Base-by-base conservation (phyloP, 2,329 filamentous ascomycete species). In the Xylaria sp. region DNA sequence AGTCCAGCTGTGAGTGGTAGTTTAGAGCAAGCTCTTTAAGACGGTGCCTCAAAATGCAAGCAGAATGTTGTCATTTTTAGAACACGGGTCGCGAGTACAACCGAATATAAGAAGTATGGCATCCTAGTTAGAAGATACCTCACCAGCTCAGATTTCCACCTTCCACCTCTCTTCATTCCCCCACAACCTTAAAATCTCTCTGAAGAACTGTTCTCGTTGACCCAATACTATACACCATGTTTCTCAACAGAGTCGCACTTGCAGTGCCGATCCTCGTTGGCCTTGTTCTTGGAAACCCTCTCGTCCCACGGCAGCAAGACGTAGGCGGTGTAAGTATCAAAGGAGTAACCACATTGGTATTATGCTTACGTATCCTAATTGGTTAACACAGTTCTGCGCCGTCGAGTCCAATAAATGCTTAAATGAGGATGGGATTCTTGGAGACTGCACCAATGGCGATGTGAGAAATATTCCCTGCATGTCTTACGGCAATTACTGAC, bases 251-350 rank as follows among this genome's bases (percentile, higher is more conserved):
- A 24, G 19, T 50, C 47, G 47, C 47, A 50, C n/a, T 50, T 11
- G 7, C 19, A 24, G 21, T 24, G 47, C 21, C 47, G n/a, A 50
- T 50, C 19, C 47, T 50, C 9, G 17, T 50, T 7, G 47, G 47
- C 21, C 47, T 50, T 17, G 47, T 24, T 24, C 11, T 21, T 24
- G 47, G 47, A 50, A 50, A 50, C n/a, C 47, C 47, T 21, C 47
- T 50, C n/a, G 47, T 21, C 21, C 5, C 19, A 3, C 47, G 47
- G 17, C 47, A 50, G 19, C 47, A 50, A 50, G 47, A 50, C 24
- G 47, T 50, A 50, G 47, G 47, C n/a, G 47, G 47, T 17, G 47
- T 50, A 50, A 50, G 47, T 50, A 50, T 21, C 21, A 50, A 24
- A 50, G 19, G 9, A 50, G n/a, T 50, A 50, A 21, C 19, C 47